Evolutionary conservation across 202 grass and related monocot genomes (phyloP).

Genomic region (Panicum virgatum): DNA sequence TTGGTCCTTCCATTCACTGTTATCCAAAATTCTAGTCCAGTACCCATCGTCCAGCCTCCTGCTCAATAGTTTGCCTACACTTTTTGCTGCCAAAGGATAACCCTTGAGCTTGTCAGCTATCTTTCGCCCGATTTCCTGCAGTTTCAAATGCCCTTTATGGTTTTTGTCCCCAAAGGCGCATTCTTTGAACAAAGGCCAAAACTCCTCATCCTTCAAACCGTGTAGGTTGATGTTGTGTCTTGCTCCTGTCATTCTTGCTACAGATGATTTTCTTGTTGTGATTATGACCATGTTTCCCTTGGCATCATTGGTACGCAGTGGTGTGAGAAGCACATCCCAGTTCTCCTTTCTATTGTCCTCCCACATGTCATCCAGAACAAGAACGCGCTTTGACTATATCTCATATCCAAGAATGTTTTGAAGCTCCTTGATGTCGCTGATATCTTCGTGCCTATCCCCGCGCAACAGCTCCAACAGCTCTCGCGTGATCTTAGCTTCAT

Average conservation of each 20-base stretch:
- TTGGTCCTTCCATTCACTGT: too few relatives aligned
- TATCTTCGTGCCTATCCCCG: too few relatives aligned
- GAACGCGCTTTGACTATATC: too few relatives aligned
- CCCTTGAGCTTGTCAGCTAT: not conserved
- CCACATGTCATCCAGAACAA: constrained; percentile 45
- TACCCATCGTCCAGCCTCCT: too few relatives aligned
- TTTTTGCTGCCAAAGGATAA: not conserved
- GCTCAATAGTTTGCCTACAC: not conserved
- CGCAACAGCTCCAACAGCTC: too few relatives aligned
- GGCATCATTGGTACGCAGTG: not conserved
- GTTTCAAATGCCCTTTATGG: not conserved
- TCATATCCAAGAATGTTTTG: too few relatives aligned
- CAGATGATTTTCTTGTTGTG: not conserved
- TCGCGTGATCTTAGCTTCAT: too few relatives aligned
- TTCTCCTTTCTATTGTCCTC: not conserved
- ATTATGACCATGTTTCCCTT: constrained; percentile 10
- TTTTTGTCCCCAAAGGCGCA: constrained; percentile 1
- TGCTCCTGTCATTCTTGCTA: constrained; percentile 5
- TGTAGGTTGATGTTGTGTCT: not conserved
- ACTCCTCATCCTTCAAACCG: constrained; percentile 2
- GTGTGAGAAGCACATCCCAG: constrained; percentile 20
- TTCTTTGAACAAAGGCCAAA: constrained; percentile 13
- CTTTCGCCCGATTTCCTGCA: not conserved
- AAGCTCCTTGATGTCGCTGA: too few relatives aligned
- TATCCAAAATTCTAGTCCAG: too few relatives aligned